Percentiles rank a stretch among this genome's conserved stretches.
Conservation (phyloP, 768 basidiomycete genomes). For the Albatrellus ellisii region DNA sequence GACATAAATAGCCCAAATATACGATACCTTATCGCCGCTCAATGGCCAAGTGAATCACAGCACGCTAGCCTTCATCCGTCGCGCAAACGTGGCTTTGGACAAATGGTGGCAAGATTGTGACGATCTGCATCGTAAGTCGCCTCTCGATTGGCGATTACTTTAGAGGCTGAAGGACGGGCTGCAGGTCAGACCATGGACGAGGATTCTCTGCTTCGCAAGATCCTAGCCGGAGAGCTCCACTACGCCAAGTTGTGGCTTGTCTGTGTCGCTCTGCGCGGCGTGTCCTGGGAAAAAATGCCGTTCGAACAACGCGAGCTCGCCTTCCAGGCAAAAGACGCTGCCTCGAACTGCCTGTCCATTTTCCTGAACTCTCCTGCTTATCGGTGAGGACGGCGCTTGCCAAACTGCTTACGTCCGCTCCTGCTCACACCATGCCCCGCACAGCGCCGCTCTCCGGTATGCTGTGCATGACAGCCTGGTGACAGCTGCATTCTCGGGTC, state of each 20-base stretch:
- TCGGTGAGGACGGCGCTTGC: conserved; percentile 39
- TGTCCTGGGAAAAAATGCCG: conserved; percentile 93
- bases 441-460: conserved; percentile 77
- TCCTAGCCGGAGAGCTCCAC: conserved; percentile 79
- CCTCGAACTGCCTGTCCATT: conserved; percentile 71
- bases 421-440: conserved; percentile 7
- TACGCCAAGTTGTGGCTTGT: conserved; percentile 94
- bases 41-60: conserved; percentile 80
- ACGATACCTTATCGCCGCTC: conserved; percentile 76
- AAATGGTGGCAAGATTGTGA: conserved; percentile 90
- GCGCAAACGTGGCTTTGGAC: conserved; percentile 76
- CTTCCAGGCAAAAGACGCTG: conserved; percentile 91
- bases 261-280: conserved; percentile 83
- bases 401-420: background rate
- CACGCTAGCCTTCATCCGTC: conserved; percentile 76
- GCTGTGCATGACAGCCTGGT: conserved; percentile 90
- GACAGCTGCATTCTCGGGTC: conserved; percentile 80
- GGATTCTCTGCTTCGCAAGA: conserved; percentile 73
- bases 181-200: conserved; percentile 73
- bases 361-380: conserved; percentile 75
- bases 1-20: conserved; percentile 63
- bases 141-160: background rate
- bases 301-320: conserved; percentile 91
- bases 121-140: conserved; percentile 56
- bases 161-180: conserved; percentile 7